Conservation (phyloP, 257 asterid species). For the Solanum rostratum region DNA sequence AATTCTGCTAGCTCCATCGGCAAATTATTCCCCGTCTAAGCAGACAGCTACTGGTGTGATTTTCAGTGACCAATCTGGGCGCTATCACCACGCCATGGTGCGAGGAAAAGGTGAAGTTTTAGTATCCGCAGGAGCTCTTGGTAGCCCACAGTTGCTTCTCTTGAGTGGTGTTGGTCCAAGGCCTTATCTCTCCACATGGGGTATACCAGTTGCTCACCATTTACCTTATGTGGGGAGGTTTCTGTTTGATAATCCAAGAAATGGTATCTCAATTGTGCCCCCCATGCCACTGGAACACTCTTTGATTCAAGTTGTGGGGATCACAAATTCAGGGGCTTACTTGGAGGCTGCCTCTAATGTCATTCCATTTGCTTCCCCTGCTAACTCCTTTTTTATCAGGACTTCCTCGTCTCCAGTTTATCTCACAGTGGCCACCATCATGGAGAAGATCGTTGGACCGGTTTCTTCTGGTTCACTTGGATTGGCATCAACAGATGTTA, state of each 20-base stretch:
- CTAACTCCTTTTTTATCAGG: conserved; percentile 35
- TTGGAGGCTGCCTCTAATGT: conserved; percentile 82
- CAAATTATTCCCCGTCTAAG: conserved; percentile 1
- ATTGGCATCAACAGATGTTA: conserved; percentile 64
- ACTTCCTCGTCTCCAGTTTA: conserved; percentile 30
- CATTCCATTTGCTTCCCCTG: conserved; percentile 62
- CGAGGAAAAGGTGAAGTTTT: conserved; percentile 58
- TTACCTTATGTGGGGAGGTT: conserved; percentile 70
- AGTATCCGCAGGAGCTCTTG: conserved; percentile 75
- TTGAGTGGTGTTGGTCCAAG: conserved; percentile 83
- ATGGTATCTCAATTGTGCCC: conserved; percentile 79
- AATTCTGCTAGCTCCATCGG: conserved; percentile 31
- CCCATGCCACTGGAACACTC: conserved; percentile 71
- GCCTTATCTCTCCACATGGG: conserved; percentile 78
- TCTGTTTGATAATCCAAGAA: conserved; percentile 83
- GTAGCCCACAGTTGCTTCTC: conserved; percentile 80
- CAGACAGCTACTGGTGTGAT: conserved; percentile 56
- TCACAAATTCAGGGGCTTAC: conserved; percentile 54
- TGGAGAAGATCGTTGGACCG: conserved; percentile 80
- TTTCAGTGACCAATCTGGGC: conserved; percentile 43
- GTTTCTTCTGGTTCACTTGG: conserved; percentile 64
- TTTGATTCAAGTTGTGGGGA: conserved; percentile 76
- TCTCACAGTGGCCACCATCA: conserved; percentile 75
- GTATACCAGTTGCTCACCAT: conserved; percentile 64
- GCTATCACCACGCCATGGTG: conserved; percentile 67